Evolutionary conservation across 148 eudicot species (phyloP).

Genomic region (Rhododendron henanense): DNA sequence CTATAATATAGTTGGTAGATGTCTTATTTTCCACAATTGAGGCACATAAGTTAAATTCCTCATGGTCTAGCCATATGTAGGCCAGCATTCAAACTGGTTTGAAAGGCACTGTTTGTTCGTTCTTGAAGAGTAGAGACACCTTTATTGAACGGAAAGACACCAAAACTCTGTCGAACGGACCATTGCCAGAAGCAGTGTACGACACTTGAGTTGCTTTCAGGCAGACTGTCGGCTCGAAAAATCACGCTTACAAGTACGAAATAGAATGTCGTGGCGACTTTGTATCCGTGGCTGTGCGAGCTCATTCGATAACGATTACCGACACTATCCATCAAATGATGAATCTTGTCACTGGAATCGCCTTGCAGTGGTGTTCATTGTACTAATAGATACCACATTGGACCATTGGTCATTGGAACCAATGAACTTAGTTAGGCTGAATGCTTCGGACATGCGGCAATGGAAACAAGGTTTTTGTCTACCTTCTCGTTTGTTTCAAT

Average conservation of each 20-base stretch:
- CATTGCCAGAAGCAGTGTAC: neutral
- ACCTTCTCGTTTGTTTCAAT: neutral
- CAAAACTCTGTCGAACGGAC: neutral
- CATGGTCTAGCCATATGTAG: neutral
- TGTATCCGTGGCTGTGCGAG: neutral
- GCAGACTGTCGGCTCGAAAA: neutral
- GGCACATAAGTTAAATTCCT: neutral
- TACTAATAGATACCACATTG: neutral
- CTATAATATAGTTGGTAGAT: neutral
- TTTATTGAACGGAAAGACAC: neutral
- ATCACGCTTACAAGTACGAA: neutral
- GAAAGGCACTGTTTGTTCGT: neutral
- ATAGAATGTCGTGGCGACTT: neutral
- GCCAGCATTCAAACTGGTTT: neutral
- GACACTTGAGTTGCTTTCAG: neutral
- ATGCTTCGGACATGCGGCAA: slow-evolving; percentile 1
- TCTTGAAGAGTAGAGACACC: neutral
- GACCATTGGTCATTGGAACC: neutral
- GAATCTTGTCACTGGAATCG: neutral
- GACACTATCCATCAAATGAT: neutral
- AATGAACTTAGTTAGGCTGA: slow-evolving; percentile 2
- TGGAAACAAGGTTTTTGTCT: neutral
- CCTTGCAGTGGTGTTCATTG: neutral
- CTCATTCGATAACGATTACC: neutral
- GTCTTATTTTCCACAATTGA: neutral